Conservation (phyloP, 2,329 filamentous ascomycete genomes). For the Chaetomiaceae sp. region DNA sequence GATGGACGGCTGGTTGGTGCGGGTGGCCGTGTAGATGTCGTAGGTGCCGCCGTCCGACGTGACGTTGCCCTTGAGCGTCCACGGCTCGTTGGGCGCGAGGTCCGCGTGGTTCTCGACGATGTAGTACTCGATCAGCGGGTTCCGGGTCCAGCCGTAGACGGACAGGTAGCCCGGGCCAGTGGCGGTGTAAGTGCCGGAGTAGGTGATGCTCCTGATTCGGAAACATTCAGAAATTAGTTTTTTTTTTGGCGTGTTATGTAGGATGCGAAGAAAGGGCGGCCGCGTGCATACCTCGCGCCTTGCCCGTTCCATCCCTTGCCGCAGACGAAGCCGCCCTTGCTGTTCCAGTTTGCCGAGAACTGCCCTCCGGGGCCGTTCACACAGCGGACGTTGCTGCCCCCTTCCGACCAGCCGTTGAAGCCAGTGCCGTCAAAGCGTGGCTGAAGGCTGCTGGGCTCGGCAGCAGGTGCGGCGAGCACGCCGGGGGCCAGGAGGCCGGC, state of each 20-base stretch:
- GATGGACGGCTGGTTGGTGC: neutral
- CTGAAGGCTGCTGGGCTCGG: neutral
- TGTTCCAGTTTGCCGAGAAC: conserved; percentile 40
- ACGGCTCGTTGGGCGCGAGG: conserved; percentile 42
- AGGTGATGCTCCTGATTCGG: conserved; percentile 28
- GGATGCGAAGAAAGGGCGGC: conserved; percentile 7
- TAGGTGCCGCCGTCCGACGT: conserved; percentile 23
- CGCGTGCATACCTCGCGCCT: conserved; percentile 46
- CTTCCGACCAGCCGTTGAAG: conserved; percentile 40
- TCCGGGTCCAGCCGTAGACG: conserved; percentile 52
- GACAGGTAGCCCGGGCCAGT: conserved; percentile 42
- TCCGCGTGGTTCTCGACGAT: conserved; percentile 48
- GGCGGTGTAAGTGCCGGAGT: conserved; percentile 33
- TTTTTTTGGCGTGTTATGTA: no score
- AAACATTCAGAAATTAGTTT: neutral
- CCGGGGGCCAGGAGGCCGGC: neutral
- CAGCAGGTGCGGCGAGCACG: conserved; percentile 4
- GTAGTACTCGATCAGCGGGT: conserved; percentile 53
- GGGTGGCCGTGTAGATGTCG: neutral
- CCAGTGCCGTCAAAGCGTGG: conserved; percentile 27
- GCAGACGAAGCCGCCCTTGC: conserved; percentile 47
- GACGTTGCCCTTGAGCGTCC: conserved; percentile 44
- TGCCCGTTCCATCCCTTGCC: conserved; percentile 52
- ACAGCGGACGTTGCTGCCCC: conserved; percentile 35
- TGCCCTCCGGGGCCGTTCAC: conserved; percentile 35